phyloP scores from a whole-genome alignment of 306 rosid species.

The Begonia peltatifolia region DNA sequence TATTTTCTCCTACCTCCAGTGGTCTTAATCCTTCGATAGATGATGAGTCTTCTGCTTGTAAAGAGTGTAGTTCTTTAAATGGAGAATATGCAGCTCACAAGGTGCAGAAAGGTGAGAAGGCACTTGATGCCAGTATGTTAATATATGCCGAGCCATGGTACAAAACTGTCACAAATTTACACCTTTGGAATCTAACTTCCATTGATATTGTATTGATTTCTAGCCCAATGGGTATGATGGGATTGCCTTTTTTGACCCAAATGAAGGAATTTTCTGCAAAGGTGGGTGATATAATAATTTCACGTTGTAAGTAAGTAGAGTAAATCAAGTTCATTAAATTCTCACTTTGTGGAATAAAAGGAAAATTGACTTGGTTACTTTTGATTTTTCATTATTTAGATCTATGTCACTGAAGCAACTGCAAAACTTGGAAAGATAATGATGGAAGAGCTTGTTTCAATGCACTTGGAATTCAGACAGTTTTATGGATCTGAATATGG shows the following conservation, averaged over 20 bases:
- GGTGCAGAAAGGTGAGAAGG: slow-evolving; percentile 34
- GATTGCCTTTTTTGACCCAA: slow-evolving; percentile 67
- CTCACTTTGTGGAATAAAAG: neutral
- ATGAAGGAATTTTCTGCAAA: slow-evolving; percentile 45
- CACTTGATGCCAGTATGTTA: slow-evolving; percentile 27
- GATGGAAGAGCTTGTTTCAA: slow-evolving; percentile 82
- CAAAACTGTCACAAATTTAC: slow-evolving; percentile 42
- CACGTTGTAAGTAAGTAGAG: neutral
- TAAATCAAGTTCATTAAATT: neutral
- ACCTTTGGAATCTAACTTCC: slow-evolving; percentile 45
- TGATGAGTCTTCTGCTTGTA: slow-evolving; percentile 12
- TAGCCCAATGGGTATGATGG: slow-evolving; percentile 83
- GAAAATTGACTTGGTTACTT: neutral
- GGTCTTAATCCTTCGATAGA: slow-evolving; percentile 13
- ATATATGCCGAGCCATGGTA: slow-evolving; percentile 44
- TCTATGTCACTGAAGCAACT: slow-evolving; percentile 67
- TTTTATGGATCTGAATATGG: slow-evolving; percentile 51
- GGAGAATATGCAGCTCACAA: slow-evolving; percentile 17
- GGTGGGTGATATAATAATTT: slow-evolving; percentile 19
- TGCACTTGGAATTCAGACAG: slow-evolving; percentile 67
- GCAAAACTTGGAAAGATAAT: slow-evolving; percentile 64
- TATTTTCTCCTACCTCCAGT: slow-evolving; percentile 61
- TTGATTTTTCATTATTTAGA: slow-evolving; percentile 25
- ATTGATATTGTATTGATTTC: slow-evolving; percentile 66
- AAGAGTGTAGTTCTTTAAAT: slow-evolving; percentile 9